Conservation (phyloP, 257 asterid species). For the Scutellaria galericulata region DNA sequence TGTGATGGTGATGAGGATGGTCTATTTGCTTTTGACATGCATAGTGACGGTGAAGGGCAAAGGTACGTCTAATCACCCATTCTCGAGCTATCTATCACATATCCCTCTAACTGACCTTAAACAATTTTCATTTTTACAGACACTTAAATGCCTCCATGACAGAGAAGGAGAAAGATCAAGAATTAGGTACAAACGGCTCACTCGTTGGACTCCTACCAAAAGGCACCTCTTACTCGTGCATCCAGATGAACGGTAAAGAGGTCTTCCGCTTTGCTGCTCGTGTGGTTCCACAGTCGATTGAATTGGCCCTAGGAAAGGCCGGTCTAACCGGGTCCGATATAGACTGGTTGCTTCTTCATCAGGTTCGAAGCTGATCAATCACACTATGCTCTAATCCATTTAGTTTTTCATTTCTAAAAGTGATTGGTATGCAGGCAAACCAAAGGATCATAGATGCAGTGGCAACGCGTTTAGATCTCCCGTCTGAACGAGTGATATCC, state of each 20-base stretch:
- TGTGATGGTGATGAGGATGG: slow-evolving; percentile 79
- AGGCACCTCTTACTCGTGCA: slow-evolving; percentile 68
- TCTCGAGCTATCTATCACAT: slow-evolving; percentile 18
- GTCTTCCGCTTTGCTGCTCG: slow-evolving; percentile 94
- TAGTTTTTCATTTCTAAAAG: too few species aligned
- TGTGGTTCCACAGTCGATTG: slow-evolving; percentile 92
- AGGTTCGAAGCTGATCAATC: slow-evolving; percentile 53
- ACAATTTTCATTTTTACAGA: slow-evolving; percentile 38
- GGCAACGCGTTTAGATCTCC: slow-evolving; percentile 71
- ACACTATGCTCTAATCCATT: too few species aligned
- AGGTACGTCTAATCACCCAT: slow-evolving; percentile 45
- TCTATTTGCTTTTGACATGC: slow-evolving; percentile 75
- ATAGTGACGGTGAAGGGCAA: slow-evolving; percentile 84
- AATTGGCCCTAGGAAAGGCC: slow-evolving; percentile 73
- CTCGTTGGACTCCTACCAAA: slow-evolving; percentile 62
- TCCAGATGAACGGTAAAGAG: slow-evolving; percentile 98
- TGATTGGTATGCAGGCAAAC: slow-evolving; percentile 57
- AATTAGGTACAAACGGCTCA: slow-evolving; percentile 71
- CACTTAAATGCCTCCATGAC: slow-evolving; percentile 70
- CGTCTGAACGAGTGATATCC: slow-evolving; percentile 82
- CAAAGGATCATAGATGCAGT: slow-evolving; percentile 92
- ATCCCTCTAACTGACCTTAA: neutral
- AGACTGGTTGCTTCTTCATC: slow-evolving; percentile 96
- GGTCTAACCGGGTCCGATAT: slow-evolving; percentile 71
- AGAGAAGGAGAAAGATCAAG: slow-evolving; percentile 52